Conservation (phyloP, 345 rosid genomes). For the Punica granatum region DNA sequence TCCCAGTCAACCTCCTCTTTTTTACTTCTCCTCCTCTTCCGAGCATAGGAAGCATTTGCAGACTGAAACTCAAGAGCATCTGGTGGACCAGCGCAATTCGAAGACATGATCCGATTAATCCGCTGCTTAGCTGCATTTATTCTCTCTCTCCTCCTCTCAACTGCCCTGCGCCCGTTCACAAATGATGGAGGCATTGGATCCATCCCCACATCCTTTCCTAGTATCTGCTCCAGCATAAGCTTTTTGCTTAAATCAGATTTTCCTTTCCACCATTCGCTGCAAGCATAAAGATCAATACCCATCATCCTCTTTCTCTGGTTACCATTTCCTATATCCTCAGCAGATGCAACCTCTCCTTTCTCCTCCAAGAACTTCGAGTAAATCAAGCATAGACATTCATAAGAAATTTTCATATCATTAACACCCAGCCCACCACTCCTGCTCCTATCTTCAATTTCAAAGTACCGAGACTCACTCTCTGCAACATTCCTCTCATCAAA, state of each 20-base stretch:
- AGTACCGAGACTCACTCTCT: constrained; percentile 21
- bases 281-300: constrained; percentile 15
- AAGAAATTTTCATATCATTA: constrained; percentile 34
- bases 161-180: constrained; percentile 35
- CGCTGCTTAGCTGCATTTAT: constrained; percentile 60
- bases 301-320: constrained; percentile 9
- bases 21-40: constrained; percentile 25
- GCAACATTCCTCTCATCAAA: constrained; percentile 13
- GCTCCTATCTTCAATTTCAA: constrained; percentile 19
- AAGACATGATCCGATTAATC: constrained; percentile 39
- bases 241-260: constrained; percentile 59
- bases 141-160: constrained; percentile 48
- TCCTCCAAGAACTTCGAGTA: constrained; percentile 33
- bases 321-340: constrained; percentile 9
- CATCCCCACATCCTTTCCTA: constrained; percentile 72
- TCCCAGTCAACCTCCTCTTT: constrained; percentile 68
- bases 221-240: constrained; percentile 51
- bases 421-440: constrained; percentile 6
- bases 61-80: constrained; percentile 5
- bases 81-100: constrained; percentile 17
- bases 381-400: constrained; percentile 35
- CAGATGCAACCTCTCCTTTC: constrained; percentile 9
- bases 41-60: constrained; percentile 3
- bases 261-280: constrained; percentile 75
- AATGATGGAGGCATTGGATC: constrained; percentile 62